Evolutionary conservation across 2,329 filamentous ascomycete species (phyloP).

Genomic region (Phymatotrichopsis omnivora): DNA sequence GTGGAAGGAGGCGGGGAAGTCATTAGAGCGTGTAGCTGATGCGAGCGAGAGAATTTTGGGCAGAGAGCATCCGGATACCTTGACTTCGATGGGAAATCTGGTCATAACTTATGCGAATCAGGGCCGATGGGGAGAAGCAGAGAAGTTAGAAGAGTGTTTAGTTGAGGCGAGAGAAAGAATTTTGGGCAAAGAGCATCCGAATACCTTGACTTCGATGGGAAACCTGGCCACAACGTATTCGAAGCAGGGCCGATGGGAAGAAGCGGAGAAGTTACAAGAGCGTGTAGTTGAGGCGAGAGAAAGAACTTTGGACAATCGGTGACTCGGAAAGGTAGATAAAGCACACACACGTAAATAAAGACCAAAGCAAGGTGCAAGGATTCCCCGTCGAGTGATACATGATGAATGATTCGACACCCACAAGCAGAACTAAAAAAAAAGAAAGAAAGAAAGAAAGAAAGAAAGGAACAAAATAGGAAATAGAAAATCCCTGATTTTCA

Average conservation of each 20-base stretch:
- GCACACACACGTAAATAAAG: no score
- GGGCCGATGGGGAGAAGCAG: background rate
- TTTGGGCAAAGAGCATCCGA: background rate
- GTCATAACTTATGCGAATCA: constrained; percentile 1
- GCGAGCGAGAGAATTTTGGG: background rate
- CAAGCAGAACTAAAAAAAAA: no score
- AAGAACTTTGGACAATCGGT: background rate
- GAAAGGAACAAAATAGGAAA: no score
- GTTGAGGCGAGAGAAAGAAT: background rate
- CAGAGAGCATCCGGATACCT: background rate
- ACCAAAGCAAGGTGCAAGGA: no score
- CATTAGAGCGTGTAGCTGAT: background rate
- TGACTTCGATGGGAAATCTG: background rate
- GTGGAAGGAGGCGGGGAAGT: background rate
- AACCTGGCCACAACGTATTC: constrained; percentile 2
- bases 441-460: no score
- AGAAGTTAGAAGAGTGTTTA: background rate
- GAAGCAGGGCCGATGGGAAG: background rate
- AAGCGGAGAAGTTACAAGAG: background rate
- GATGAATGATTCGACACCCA: no score
- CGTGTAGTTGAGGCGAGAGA: background rate
- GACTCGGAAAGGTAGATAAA: no score
- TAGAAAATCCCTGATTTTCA: no score
- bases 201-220: background rate
- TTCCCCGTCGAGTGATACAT: no score